Evolutionary conservation across 208 protist species (phyloP), one percentile per base, ranked within the genome.

Genomic region (Leishmania tropica): DNA sequence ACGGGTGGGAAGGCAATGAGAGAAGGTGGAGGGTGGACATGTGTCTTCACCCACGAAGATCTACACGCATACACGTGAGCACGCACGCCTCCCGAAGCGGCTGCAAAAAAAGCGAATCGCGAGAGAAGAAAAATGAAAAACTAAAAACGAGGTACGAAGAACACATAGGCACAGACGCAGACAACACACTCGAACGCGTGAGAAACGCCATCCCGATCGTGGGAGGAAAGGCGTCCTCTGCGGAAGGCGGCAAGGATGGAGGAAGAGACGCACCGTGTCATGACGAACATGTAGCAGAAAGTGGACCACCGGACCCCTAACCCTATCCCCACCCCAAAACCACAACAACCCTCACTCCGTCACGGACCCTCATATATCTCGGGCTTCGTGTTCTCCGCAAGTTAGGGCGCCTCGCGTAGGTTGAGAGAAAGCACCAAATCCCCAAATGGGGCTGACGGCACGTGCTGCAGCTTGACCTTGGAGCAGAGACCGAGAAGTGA

Each of bases 341-440:
- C 47, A 72, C 0, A 48, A n/a, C 15, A 13, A 72, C 21, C 0
- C 15, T 17, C 48, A 54, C 35, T 28, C 6, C 15, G 37, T 73
- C 15, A 35, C 2, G 70, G 17, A 15, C 35, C 40, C 51, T 5
- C 21, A 40, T 31, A 17, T 53, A 8, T 47, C 1, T 31, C 45
- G 13, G 2, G 42, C 24, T 8, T 54, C 10, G 24, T 37, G 11
- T 3, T n/a, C 45, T 74, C 24, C 24, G 15, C 17, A 31, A 1
- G 60, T 62, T 51, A 60, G 7, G 77, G 35, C 2, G 53, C 47
- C 21, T 86, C 83, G 10, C 77, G 76, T 24, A 86, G 79, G 53
- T 86, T 86, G n/a, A 86, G 78, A 19, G 78, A 75, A 10, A 86
- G 72, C 11, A 86, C 83, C 64, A 86, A 65, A 56, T 86, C 83